Evolutionary conservation across 2,329 filamentous ascomycete genomes (phyloP), one percentile per base, ranked within the genome.

Genomic region (Sodiomyces alkalinus): DNA sequence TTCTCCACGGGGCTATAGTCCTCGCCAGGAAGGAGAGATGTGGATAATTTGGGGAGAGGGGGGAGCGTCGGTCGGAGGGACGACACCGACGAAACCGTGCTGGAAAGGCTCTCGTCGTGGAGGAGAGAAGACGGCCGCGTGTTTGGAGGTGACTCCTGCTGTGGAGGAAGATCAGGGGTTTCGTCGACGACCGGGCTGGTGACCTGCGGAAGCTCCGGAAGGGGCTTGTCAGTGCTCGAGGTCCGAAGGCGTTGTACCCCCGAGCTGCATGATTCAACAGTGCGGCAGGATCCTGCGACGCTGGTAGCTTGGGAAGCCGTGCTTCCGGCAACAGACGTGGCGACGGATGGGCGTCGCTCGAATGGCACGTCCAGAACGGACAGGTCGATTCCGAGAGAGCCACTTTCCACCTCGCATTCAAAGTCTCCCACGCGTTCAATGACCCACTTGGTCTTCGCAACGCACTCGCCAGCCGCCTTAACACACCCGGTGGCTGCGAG

Each of bases 401-500:
- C 56, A 20, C 56, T 46, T 39, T 79, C 72, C 30, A 80, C 62
- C 47, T 92, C 82, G 39, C 86, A 73, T 49, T 93, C 85, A 39
- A 93, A 92, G 49, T 93, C 86, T 13, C 86, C 85, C 37, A 90
- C 83, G 35, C 79, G 69, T 52, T 93, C 85, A 33, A 98, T 78
- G 24, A 92, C 74, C 47, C 72, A 66, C 43, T 83, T 83, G 8
- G 86, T 79, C 53, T 86, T 87, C 6, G 80, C 76, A 13, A 93
- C 80, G 50, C 87, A 94, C 41, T 93, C 85, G 22, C 87, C 87
- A 24, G 86, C 85, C 14, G 82, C 80, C 40, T 83, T 77, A 16
- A 98, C 86, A 46, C 86, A 94, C 34, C 72, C 74, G 6, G 85
- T 93, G 7, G 85, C 85, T 13, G 83, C 81, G 35, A 68, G 63